Evolutionary conservation across 228 moss, liverwort and hornwort species (phyloP).

Genomic region (Sphagnum fallax): DNA sequence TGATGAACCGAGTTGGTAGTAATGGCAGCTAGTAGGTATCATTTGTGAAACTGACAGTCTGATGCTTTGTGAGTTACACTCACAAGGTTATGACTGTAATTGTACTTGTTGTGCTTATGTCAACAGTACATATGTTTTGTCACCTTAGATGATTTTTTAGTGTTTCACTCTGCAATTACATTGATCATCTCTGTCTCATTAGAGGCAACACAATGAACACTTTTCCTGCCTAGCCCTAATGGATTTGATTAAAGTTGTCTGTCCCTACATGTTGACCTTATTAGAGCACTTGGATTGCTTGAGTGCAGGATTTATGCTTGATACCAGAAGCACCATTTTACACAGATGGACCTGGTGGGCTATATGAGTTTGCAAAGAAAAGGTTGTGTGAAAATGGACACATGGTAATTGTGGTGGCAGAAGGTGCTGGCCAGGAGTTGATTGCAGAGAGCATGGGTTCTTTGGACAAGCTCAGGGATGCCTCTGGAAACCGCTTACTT

Average conservation of each 20-base stretch:
- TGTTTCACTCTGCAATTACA: not conserved
- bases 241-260: not conserved
- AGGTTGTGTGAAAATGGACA: slow-evolving; percentile 73
- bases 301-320: slow-evolving; percentile 78
- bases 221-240: not conserved
- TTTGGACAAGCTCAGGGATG: slow-evolving; percentile 39
- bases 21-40: no score
- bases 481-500: slow-evolving; percentile 75
- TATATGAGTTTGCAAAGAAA: slow-evolving; percentile 59
- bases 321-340: slow-evolving; percentile 94
- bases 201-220: not conserved
- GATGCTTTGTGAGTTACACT: no score
- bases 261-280: not conserved
- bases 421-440: slow-evolving; percentile 91
- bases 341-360: slow-evolving; percentile 69
- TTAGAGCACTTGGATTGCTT: not conserved
- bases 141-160: not conserved
- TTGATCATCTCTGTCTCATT: no score
- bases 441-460: slow-evolving; percentile 50
- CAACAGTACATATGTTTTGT: no score
- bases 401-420: slow-evolving; percentile 94
- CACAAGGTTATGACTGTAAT: no score
- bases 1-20: no score
- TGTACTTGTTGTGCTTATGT: no score
- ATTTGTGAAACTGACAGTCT: no score